Evolutionary conservation across 2,329 filamentous ascomycete genomes (phyloP).

Genomic region (Allantophomopsis cytisporea): DNA sequence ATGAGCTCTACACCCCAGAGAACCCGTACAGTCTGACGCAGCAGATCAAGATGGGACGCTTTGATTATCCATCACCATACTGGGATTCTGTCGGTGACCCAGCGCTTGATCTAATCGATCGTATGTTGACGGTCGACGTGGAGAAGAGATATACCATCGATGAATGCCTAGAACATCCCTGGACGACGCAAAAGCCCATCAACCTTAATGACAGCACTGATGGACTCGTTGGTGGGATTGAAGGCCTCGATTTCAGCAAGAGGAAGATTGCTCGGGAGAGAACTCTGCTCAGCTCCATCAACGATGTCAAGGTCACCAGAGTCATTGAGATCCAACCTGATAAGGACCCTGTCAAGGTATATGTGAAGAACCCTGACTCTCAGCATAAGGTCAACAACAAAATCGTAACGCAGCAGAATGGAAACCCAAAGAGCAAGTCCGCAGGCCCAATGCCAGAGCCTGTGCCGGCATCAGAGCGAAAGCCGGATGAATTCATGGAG

Average conservation of each 20-base stretch:
- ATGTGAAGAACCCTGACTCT: slow-evolving; percentile 51
- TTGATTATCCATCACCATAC: slow-evolving; percentile 93
- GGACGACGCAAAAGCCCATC: slow-evolving; percentile 53
- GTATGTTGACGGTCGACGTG: slow-evolving; percentile 83
- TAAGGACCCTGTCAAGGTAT: slow-evolving; percentile 56
- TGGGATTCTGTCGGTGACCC: slow-evolving; percentile 83
- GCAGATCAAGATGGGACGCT: slow-evolving; percentile 79
- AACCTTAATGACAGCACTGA: slow-evolving; percentile 77
- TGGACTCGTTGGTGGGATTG: slow-evolving; percentile 78
- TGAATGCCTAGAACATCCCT: slow-evolving; percentile 81
- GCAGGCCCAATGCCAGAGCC: slow-evolving; percentile 38
- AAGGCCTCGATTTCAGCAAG: slow-evolving; percentile 68
- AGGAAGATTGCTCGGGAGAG: slow-evolving; percentile 71
- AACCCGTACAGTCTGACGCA: slow-evolving; percentile 80
- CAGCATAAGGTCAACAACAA: slow-evolving; percentile 28
- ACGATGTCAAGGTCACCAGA: slow-evolving; percentile 52
- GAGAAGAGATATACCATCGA: slow-evolving; percentile 78
- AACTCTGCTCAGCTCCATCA: slow-evolving; percentile 72
- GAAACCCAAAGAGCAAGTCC: slow-evolving; percentile 9
- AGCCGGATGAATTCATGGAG: slow-evolving; percentile 65
- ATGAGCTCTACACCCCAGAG: slow-evolving; percentile 70
- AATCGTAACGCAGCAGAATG: slow-evolving; percentile 17
- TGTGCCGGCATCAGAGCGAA: slow-evolving; percentile 52
- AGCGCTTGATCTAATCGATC: slow-evolving; percentile 83
- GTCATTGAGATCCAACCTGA: slow-evolving; percentile 39